Conservation (phyloP, 1,284 basidiomycete species). For the Ceratobasidium sp. region DNA sequence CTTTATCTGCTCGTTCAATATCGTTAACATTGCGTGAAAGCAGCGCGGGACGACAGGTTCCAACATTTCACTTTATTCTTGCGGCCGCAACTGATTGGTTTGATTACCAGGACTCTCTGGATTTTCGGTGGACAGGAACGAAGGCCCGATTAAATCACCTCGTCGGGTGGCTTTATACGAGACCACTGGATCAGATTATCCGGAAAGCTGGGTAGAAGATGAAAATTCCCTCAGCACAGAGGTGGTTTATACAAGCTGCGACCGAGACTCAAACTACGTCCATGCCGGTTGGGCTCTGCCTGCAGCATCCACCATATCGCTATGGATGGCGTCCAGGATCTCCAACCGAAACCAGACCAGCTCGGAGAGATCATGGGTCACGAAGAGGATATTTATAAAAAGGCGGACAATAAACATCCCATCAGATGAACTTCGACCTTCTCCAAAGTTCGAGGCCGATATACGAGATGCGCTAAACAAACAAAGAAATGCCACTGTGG, state of each 20-base stretch:
- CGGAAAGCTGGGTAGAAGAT: neutral
- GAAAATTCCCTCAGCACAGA: neutral
- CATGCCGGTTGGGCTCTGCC: neutral
- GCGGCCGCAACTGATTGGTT: no score
- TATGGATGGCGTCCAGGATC: neutral
- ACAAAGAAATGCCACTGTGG: no score
- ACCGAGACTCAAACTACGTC: constrained; percentile 23
- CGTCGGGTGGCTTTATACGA: neutral
- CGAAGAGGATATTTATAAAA: neutral
- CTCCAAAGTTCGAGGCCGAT: neutral
- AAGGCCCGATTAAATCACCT: neutral
- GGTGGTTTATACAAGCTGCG: neutral
- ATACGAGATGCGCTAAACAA: neutral
- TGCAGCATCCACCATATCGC: neutral
- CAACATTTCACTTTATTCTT: no score
- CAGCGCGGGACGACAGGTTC: no score
- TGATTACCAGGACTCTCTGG: neutral
- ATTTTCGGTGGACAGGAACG: neutral
- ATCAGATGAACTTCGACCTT: neutral
- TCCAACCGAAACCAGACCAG: neutral
- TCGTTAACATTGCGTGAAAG: no score
- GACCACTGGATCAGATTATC: neutral
- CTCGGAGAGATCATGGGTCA: neutral
- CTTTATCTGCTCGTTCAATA: no score
- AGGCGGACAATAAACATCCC: neutral